These are phyloP conservation scores for Pneumocystis sp. DNA, from an alignment of 1,139 yeast species.

Conservation along the genomic window DNA sequence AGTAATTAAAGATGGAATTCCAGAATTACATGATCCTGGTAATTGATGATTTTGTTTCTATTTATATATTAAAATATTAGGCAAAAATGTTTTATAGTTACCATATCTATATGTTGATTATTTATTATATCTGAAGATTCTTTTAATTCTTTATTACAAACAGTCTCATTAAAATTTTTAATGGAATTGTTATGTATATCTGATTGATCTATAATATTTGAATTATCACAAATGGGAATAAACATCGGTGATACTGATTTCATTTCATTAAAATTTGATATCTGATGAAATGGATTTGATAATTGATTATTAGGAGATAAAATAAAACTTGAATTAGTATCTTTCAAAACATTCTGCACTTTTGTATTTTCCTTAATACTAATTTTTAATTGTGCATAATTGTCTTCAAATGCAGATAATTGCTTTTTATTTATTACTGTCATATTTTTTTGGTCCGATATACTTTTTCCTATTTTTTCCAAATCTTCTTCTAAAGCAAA, in stretches of 20 bases:
- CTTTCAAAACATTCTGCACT: slow-evolving; percentile 5
- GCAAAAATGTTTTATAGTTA: neutral
- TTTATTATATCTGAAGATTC: neutral
- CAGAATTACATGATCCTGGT: neutral
- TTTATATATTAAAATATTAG: neutral
- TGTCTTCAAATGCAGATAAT: slow-evolving; percentile 38
- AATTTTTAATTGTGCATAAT: slow-evolving; percentile 34
- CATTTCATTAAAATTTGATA: neutral
- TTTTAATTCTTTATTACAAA: neutral
- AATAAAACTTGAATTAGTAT: neutral
- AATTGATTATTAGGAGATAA: neutral
- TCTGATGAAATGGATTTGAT: neutral
- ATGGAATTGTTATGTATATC: neutral
- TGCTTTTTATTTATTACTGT: slow-evolving; percentile 56
- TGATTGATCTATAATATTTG: neutral
- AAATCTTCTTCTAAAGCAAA: slow-evolving; percentile 43
- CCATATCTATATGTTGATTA: neutral
- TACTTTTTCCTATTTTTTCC: slow-evolving; percentile 37
- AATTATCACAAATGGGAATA: neutral
- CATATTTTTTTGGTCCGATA: slow-evolving; percentile 47
- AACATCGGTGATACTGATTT: neutral
- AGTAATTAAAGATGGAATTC: neutral
- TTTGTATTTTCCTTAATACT: slow-evolving; percentile 27
- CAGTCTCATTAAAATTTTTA: neutral
- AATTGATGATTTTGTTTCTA: neutral